These are phyloP conservation scores for Coemansia sp. DNA, from an alignment of 192 early-diverging fungal species.

Conservation along the genomic window DNA sequence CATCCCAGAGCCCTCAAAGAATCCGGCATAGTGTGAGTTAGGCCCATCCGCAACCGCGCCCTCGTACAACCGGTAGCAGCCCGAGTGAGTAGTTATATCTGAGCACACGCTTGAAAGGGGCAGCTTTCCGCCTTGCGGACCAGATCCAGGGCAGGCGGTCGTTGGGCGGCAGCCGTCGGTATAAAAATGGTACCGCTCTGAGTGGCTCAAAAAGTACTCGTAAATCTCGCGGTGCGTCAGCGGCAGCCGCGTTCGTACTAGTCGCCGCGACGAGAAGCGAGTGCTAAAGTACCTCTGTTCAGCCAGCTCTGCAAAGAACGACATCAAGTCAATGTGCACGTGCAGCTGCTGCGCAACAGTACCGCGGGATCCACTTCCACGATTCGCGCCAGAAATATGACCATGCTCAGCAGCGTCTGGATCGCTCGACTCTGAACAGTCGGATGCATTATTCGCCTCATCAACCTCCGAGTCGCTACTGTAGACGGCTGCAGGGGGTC, in stretches of 20 bases:
- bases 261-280: slow-evolving; percentile 51
- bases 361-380: neutral
- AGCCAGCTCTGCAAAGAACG: slow-evolving; percentile 37
- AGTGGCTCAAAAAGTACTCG: slow-evolving; percentile 52
- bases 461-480: slow-evolving; percentile 44
- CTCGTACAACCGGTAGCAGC: slow-evolving; percentile 56
- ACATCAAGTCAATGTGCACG: slow-evolving; percentile 47
- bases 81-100: slow-evolving; percentile 36
- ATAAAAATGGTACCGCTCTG: slow-evolving; percentile 48
- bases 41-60: slow-evolving; percentile 22
- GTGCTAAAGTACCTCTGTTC: slow-evolving; percentile 58
- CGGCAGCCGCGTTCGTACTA: slow-evolving; percentile 40
- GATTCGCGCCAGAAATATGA: neutral
- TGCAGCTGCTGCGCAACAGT: slow-evolving; percentile 49
- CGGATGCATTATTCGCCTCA: slow-evolving; percentile 3
- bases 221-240: slow-evolving; percentile 50
- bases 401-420: slow-evolving; percentile 9
- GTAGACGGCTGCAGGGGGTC: slow-evolving; percentile 7
- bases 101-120: slow-evolving; percentile 23
- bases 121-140: slow-evolving; percentile 10
- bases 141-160: neutral
- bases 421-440: slow-evolving; percentile 23
- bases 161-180: slow-evolving; percentile 40
- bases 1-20: slow-evolving; percentile 16
- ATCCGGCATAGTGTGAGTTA: slow-evolving; percentile 12